Percentiles rank a stretch among this genome's conserved stretches.
phyloP scores from a whole-genome alignment of 495 filamentous ascomycete genomes.

The Penicillium parvum region DNA sequence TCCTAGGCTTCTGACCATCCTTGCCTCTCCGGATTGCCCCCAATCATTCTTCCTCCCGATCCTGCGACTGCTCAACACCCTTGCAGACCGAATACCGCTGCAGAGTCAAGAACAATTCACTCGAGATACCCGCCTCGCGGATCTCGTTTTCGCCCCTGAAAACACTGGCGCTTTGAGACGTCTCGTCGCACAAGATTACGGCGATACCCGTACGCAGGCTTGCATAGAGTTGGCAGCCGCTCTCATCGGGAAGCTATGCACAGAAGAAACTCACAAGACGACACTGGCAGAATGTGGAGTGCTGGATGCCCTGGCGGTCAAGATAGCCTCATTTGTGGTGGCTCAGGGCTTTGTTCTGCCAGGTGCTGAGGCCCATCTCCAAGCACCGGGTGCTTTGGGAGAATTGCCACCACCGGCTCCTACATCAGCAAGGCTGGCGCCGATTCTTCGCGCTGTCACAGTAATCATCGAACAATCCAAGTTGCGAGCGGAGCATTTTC shows the following conservation, averaged over 20 bases:
- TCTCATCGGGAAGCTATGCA: slow-evolving; percentile 67
- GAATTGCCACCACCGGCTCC: slow-evolving; percentile 51
- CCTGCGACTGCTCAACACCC: slow-evolving; percentile 66
- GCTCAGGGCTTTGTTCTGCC: slow-evolving; percentile 62
- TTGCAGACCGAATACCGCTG: slow-evolving; percentile 61
- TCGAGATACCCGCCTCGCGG: slow-evolving; percentile 51
- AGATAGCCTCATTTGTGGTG: slow-evolving; percentile 69
- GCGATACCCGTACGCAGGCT: slow-evolving; percentile 48
- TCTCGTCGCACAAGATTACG: slow-evolving; percentile 59
- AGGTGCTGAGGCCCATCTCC: slow-evolving; percentile 38
- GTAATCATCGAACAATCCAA: slow-evolving; percentile 76
- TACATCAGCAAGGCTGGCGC: slow-evolving; percentile 54
- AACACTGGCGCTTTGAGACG: slow-evolving; percentile 54
- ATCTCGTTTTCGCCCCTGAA: slow-evolving; percentile 58
- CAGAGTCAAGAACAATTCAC: slow-evolving; percentile 40
- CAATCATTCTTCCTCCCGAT: slow-evolving; percentile 64
- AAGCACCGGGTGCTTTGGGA: slow-evolving; percentile 29
- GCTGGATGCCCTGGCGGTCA: slow-evolving; percentile 73
- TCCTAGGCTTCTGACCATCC: slow-evolving; percentile 59
- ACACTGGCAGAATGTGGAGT: slow-evolving; percentile 65
- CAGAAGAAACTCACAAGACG: slow-evolving; percentile 62
- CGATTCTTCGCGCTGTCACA: slow-evolving; percentile 75
- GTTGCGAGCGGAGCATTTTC: slow-evolving; percentile 68
- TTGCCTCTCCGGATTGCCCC: slow-evolving; percentile 62
- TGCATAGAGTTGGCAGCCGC: slow-evolving; percentile 64